A percentile compares a stretch with the other conserved stretches of the same genome.
phyloP scores from a whole-genome alignment of 2,329 filamentous ascomycete genomes.

The Fusarium torreyae region DNA sequence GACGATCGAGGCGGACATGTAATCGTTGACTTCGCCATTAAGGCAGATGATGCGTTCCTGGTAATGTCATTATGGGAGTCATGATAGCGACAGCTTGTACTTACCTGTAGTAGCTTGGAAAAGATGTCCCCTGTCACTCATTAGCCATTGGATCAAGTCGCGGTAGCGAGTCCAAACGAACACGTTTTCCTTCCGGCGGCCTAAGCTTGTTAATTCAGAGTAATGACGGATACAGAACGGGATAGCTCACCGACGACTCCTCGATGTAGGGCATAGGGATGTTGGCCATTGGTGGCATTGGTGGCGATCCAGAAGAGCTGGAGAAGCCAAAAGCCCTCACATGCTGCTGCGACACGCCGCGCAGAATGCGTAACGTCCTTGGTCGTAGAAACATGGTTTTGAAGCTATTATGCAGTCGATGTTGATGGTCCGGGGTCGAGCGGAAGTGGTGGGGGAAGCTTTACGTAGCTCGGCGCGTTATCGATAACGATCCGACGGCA shows the following conservation, averaged over 20 bases:
- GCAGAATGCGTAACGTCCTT: slow-evolving; percentile 52
- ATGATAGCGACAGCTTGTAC: slow-evolving; percentile 10
- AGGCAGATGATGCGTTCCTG: slow-evolving; percentile 95
- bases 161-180: slow-evolving; percentile 57
- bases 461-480: slow-evolving; percentile 37
- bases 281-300: slow-evolving; percentile 54
- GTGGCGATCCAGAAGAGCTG: slow-evolving; percentile 48
- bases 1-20: slow-evolving; percentile 91
- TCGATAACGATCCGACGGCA: slow-evolving; percentile 37
- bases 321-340: slow-evolving; percentile 62
- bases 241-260: slow-evolving; percentile 58
- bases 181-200: slow-evolving; percentile 84
- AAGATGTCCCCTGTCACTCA: slow-evolving; percentile 80
- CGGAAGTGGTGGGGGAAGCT: slow-evolving; percentile 48
- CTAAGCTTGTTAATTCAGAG: slow-evolving; percentile 62
- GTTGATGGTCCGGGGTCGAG: slow-evolving; percentile 24
- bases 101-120: slow-evolving; percentile 82
- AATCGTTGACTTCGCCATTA: slow-evolving; percentile 92
- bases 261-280: slow-evolving; percentile 73
- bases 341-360: slow-evolving; percentile 54
- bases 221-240: background rate
- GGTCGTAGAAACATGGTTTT: slow-evolving; percentile 53
- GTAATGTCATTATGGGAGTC: slow-evolving; percentile 26
- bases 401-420: slow-evolving; percentile 16
- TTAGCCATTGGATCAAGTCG: slow-evolving; percentile 31